phyloP scores from a whole-genome alignment of 495 filamentous ascomycete genomes.

The Aspergillus incahuasiensis region DNA sequence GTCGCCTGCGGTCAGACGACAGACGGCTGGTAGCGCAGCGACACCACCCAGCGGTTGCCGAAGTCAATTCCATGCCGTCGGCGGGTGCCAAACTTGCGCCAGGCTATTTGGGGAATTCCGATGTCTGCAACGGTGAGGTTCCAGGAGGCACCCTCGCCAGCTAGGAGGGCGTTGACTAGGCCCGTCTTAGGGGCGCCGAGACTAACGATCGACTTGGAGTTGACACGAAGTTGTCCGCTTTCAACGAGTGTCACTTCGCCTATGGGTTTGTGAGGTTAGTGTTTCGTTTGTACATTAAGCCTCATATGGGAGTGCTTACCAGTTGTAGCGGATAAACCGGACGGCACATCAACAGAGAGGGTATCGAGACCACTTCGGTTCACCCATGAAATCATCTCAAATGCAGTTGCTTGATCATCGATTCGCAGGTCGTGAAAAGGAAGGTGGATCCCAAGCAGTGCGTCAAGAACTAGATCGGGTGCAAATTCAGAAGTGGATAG shows the following conservation, averaged over 20 bases:
- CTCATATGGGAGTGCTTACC: too few relatives aligned
- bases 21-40: slow-evolving; percentile 34
- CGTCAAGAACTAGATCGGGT: slow-evolving; percentile 82
- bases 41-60: slow-evolving; percentile 75
- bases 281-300: slow-evolving; percentile 5
- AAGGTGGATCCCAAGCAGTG: slow-evolving; percentile 75
- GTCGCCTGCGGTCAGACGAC: neutral
- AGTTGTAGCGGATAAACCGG: slow-evolving; percentile 73
- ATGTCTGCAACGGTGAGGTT: slow-evolving; percentile 79
- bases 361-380: slow-evolving; percentile 75
- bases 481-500: slow-evolving; percentile 55
- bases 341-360: slow-evolving; percentile 81
- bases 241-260: slow-evolving; percentile 55
- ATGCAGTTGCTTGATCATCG: slow-evolving; percentile 76
- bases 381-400: slow-evolving; percentile 80
- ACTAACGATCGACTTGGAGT: slow-evolving; percentile 70
- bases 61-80: slow-evolving; percentile 79
- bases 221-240: slow-evolving; percentile 65
- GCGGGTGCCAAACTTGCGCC: slow-evolving; percentile 80
- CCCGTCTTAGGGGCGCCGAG: slow-evolving; percentile 83
- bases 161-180: slow-evolving; percentile 63
- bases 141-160: slow-evolving; percentile 58
- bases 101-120: slow-evolving; percentile 72
- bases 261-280: slow-evolving; percentile 19
- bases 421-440: slow-evolving; percentile 78